Base-by-base conservation (phyloP, 805 yeast species). In the Myxozyma udenii region DNA sequence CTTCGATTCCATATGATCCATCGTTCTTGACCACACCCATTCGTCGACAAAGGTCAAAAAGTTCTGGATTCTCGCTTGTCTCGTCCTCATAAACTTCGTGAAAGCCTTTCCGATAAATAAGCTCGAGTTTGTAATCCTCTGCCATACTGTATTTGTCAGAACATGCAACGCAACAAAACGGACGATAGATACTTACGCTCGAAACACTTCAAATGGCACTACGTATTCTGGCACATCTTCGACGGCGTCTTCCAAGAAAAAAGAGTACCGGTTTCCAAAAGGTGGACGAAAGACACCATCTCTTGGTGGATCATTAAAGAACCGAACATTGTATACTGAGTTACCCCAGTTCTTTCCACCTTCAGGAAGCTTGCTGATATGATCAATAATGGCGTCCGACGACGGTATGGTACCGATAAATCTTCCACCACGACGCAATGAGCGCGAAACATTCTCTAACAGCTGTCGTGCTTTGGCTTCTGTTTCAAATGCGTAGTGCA, bases 211-310 rank as follows among this genome's bases (percentile, higher is more conserved):
- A 68, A 93, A 89, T 1, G 97, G 98, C 4, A 93, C 96, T 4
- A 93, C 95, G 64, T 85, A 93, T 65, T 93, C 99, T 0, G 98
- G 98, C 22, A 93, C 96, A 62, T 93, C 84, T 56, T 88, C 96
- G 44, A 93, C 91, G 0, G 99, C 98, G 71, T 93, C 98, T 58
- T 82, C 82, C 52, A 93, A 71, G 70, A 74, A 87, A 66, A 86
- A 93, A 48, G 79, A 80, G 68, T 93, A 93, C 62, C 79, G 75
- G 67, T 90, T 85, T 0, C 98, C 99, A 65, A 74, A 88, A 0
- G 93, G 86, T 0, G 83, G 78, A 7, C 80, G 71, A 64, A 87
- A 87, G 43, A 78, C 80, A 1, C 91, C 89, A 60, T 80, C 84
- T 44, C 71, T 72, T n/a, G 95, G 91, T 0, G 89, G 88, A 26